Conservation (phyloP, 139 green algal species). For the Raphidocelis subcapitata region DNA sequence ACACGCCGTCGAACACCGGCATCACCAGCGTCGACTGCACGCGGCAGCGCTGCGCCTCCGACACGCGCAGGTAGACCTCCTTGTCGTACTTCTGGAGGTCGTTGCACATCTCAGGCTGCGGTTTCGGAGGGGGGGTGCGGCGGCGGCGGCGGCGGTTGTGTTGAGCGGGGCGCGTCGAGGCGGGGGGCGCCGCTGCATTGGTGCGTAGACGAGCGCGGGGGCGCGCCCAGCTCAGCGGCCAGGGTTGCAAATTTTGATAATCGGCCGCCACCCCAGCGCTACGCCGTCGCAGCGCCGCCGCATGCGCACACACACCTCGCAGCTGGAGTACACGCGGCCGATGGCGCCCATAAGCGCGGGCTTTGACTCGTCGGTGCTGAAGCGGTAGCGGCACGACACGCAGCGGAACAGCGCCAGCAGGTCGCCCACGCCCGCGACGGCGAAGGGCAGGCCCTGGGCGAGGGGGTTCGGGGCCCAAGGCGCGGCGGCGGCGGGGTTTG, state of each 20-base stretch:
- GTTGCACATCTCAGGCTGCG: slow-evolving; percentile 77
- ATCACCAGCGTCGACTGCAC: slow-evolving; percentile 74
- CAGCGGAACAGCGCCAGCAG: slow-evolving; percentile 85
- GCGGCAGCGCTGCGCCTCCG: slow-evolving; percentile 78
- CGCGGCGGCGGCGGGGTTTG: too few species aligned
- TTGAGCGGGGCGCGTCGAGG: too few species aligned
- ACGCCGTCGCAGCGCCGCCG: too few species aligned
- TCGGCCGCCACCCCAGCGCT: too few species aligned
- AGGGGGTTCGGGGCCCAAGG: too few species aligned
- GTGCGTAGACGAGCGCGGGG: too few species aligned
- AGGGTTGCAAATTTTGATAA: too few species aligned
- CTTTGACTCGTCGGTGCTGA: slow-evolving; percentile 66
- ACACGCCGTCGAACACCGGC: slow-evolving; percentile 49
- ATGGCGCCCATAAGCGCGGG: slow-evolving; percentile 70
- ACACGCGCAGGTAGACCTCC: slow-evolving; percentile 73
- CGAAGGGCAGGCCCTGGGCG: slow-evolving; percentile 75
- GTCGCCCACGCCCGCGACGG: slow-evolving; percentile 72
- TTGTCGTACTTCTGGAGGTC: slow-evolving; percentile 82
- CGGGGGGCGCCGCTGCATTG: too few species aligned
- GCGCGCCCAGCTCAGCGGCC: too few species aligned
- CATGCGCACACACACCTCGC: too few species aligned
- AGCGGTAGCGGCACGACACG: slow-evolving; percentile 83
- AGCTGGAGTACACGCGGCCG: slow-evolving; percentile 55
- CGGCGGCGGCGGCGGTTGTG: too few species aligned
- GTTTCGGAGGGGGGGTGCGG: too few species aligned